A percentile compares a stretch with the other conserved stretches of the same genome.
Conservation (phyloP, 306 rosid species). For the Cercis canadensis region DNA sequence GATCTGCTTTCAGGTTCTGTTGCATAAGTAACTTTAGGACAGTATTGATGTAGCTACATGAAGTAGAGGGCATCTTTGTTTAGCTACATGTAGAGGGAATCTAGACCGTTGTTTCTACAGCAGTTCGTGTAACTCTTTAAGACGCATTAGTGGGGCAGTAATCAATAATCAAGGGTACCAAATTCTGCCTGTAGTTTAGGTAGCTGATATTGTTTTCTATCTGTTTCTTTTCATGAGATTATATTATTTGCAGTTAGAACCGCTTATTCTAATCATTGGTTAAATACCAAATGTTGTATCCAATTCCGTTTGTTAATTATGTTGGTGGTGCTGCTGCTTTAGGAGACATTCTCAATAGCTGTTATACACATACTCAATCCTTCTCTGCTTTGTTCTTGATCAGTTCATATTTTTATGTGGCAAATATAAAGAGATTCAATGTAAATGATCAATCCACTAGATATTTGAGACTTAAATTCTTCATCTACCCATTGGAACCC, state of each 20-base stretch:
- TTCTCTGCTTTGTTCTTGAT: no score
- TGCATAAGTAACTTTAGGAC: slow-evolving; percentile 28
- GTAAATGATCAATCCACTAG: no score
- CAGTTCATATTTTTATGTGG: no score
- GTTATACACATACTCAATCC: neutral
- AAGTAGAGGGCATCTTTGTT: neutral
- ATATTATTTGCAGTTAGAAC: slow-evolving; percentile 39
- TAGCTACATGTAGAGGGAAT: neutral
- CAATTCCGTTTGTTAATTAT: neutral
- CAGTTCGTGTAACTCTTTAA: slow-evolving; percentile 27
- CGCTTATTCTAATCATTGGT: slow-evolving; percentile 30
- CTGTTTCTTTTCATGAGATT: slow-evolving; percentile 15
- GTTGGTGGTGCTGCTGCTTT: slow-evolving; percentile 14
- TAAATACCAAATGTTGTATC: slow-evolving; percentile 20
- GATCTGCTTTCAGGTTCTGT: slow-evolving; percentile 16
- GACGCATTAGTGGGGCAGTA: slow-evolving; percentile 20
- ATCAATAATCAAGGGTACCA: slow-evolving; percentile 21
- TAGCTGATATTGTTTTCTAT: slow-evolving; percentile 24
- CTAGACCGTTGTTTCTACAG: slow-evolving; percentile 22
- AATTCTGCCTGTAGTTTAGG: slow-evolving; percentile 20
- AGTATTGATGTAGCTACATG: neutral
- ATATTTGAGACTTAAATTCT: no score
- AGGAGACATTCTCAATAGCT: neutral
- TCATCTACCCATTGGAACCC: no score
- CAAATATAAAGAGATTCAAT: no score